A percentile compares a stretch with the other conserved stretches of the same genome.
Conservation (phyloP, 805 yeast species). For the Yarrowia divulgata region DNA sequence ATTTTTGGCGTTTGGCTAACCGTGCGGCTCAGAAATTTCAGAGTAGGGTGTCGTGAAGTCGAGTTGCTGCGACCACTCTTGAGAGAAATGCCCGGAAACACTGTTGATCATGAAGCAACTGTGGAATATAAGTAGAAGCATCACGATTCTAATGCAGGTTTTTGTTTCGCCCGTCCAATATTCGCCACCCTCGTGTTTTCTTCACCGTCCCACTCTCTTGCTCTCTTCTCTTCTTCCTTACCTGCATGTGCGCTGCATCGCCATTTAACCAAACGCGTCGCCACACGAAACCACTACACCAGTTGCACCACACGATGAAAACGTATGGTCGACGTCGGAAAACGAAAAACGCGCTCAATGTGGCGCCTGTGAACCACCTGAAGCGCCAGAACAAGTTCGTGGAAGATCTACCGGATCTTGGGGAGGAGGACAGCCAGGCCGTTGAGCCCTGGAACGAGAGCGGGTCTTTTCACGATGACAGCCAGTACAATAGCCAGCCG, state of each 20-base stretch:
- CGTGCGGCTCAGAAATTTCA: not conserved
- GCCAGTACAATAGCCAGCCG: not conserved
- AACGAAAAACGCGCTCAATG: not conserved
- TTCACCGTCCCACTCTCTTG: not conserved
- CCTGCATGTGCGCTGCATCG: constrained; percentile 4
- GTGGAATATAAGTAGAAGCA: too few relatives aligned
- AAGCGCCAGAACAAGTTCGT: not conserved
- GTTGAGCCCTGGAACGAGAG: constrained; percentile 6
- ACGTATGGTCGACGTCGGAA: constrained; percentile 15
- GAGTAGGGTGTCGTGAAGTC: not conserved
- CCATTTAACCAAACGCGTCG: constrained; percentile 19
- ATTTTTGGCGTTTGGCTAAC: not conserved
- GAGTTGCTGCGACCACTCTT: too few relatives aligned
- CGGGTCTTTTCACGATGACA: not conserved
- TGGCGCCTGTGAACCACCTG: constrained; percentile 23
- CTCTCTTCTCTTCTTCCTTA: not conserved
- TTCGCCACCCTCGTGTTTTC: not conserved
- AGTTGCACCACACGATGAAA: constrained; percentile 11
- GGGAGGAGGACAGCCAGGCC: constrained; percentile 20
- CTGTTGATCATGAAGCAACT: too few relatives aligned
- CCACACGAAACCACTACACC: constrained; percentile 8
- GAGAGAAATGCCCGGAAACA: too few relatives aligned
- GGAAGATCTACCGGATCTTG: not conserved
- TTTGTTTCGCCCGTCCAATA: too few relatives aligned
- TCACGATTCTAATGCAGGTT: too few relatives aligned